A percentile compares a stretch with the other conserved stretches of the same genome.
Conservation (phyloP, 805 yeast genomes). For the Monosporozyma aerobia region DNA sequence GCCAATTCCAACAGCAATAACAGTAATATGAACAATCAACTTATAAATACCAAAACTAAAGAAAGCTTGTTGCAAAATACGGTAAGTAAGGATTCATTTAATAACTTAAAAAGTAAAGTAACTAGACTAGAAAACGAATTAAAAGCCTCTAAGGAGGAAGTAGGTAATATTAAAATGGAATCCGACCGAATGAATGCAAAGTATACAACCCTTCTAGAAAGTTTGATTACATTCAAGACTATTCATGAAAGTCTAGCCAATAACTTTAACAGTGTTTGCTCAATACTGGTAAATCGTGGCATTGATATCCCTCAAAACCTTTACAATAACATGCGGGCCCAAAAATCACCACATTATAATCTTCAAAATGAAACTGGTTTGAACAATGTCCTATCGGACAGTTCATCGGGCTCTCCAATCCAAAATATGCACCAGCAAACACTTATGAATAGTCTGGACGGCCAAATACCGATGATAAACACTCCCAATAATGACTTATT, state of each 20-base stretch:
- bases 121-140: slow-evolving; percentile 28
- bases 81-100: slow-evolving; percentile 20
- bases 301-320: slow-evolving; percentile 49
- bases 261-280: slow-evolving; percentile 42
- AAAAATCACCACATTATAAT: neutral
- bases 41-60: slow-evolving; percentile 10
- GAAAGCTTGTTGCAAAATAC: slow-evolving; percentile 13
- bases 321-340: slow-evolving; percentile 4
- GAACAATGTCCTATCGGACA: neutral
- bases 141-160: slow-evolving; percentile 17
- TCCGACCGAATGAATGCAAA: slow-evolving; percentile 41
- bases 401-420: neutral
- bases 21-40: slow-evolving; percentile 1
- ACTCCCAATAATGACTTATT: slow-evolving; percentile 1
- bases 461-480: neutral
- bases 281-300: slow-evolving; percentile 47
- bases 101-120: slow-evolving; percentile 27
- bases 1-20: slow-evolving; percentile 23
- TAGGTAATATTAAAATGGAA: slow-evolving; percentile 26
- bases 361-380: neutral
- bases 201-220: slow-evolving; percentile 56
- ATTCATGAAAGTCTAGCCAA: slow-evolving; percentile 48
- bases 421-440: neutral
- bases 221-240: slow-evolving; percentile 46
- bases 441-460: neutral